Evolutionary conservation across 352 stramenopile species (phyloP).

Genomic region (Elongisporangium undulatum): DNA sequence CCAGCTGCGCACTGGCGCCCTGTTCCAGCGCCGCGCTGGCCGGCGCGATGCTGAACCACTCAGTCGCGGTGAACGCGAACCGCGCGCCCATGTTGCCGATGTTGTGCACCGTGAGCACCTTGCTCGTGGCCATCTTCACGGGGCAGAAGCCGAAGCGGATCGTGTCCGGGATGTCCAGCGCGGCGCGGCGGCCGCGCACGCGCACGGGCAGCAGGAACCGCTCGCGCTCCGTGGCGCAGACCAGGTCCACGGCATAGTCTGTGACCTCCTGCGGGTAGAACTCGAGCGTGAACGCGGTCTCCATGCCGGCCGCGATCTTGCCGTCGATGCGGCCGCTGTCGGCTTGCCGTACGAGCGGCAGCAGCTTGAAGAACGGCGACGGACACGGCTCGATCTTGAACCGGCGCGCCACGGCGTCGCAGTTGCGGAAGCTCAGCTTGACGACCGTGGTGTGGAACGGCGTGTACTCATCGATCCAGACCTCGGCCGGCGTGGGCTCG

Average conservation of each 20-base stretch:
- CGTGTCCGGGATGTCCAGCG: constrained; percentile 89
- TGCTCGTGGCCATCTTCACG: constrained; percentile 78
- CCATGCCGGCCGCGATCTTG: constrained; percentile 93
- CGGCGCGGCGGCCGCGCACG: constrained; percentile 75
- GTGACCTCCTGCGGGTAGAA: constrained; percentile 89
- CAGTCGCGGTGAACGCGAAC: constrained; percentile 67
- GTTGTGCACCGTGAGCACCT: constrained; percentile 88
- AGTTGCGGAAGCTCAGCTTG: constrained; percentile 91
- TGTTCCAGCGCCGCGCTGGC: constrained; percentile 57
- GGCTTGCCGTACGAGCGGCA: constrained; percentile 10
- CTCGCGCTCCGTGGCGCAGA: constrained; percentile 93
- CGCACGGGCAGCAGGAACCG: constrained; percentile 92
- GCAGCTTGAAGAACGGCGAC: constrained; percentile 87
- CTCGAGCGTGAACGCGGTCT: constrained; percentile 87
- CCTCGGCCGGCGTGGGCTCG: constrained; percentile 65
- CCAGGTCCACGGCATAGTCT: constrained; percentile 87
- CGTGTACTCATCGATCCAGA: constrained; percentile 93
- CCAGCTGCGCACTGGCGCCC: constrained; percentile 71
- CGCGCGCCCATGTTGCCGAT: constrained; percentile 73
- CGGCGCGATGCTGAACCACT: constrained; percentile 63
- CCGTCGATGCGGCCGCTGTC: constrained; percentile 35
- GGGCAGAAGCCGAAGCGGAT: constrained; percentile 84
- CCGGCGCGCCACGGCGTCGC: constrained; percentile 85
- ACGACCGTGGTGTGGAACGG: constrained; percentile 79
- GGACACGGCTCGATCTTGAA: constrained; percentile 86